Conservation (phyloP, 371 early-diverging fungal genomes). For the Rhizomucor pusillus region DNA sequence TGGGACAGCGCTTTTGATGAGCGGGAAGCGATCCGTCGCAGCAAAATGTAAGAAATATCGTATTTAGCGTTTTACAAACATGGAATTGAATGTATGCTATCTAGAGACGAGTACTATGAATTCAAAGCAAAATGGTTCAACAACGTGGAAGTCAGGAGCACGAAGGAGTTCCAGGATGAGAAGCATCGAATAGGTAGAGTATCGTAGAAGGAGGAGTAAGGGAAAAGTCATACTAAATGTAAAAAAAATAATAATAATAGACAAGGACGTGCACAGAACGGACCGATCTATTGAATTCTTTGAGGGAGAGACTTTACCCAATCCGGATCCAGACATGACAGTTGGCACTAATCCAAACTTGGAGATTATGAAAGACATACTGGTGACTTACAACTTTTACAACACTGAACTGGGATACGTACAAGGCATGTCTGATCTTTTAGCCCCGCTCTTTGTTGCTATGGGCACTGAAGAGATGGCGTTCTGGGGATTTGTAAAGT, state of each 20-base stretch:
- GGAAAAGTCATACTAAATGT: not conserved
- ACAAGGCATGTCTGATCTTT: constrained; percentile 95
- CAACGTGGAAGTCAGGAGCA: constrained; percentile 52
- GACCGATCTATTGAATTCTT: constrained; percentile 83
- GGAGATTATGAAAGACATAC: constrained; percentile 82
- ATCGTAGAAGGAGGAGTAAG: too few species aligned
- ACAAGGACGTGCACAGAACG: constrained; percentile 93
- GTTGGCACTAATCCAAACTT: constrained; percentile 70
- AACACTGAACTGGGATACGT: constrained; percentile 78
- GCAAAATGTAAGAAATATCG: constrained; percentile 44
- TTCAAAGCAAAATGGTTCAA: constrained; percentile 83
- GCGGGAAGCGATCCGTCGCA: constrained; percentile 59
- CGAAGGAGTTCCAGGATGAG: constrained; percentile 72
- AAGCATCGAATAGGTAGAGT: constrained; percentile 74
- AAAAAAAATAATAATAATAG: constrained; percentile 28
- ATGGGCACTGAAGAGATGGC: constrained; percentile 88
- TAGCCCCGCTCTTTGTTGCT: constrained; percentile 84
- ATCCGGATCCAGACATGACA: constrained; percentile 54
- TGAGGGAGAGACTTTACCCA: constrained; percentile 63
- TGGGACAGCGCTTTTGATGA: constrained; percentile 82
- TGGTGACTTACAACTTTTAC: constrained; percentile 86
- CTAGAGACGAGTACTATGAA: constrained; percentile 68
- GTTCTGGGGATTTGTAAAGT: constrained; percentile 89
- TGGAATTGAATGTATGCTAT: not conserved
- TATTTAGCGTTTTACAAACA: not conserved